Base-by-base conservation (phyloP, 164 flowering plant species). In the Magnolia changhungtana region DNA sequence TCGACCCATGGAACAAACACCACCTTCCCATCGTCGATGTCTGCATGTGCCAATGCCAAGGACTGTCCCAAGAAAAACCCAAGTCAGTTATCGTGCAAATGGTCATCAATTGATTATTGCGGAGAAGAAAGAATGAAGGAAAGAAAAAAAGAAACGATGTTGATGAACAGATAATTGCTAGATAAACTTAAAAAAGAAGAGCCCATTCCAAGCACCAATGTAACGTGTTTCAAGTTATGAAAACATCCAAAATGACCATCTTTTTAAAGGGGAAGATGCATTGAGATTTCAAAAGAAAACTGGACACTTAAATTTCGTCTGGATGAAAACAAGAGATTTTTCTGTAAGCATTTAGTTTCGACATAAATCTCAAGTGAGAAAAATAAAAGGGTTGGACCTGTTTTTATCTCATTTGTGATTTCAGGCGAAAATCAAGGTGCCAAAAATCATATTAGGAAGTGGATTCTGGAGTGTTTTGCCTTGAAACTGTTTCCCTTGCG, bases 1-100 rank as follows among this genome's bases (percentile, higher is more conserved):
- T 95, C 97, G 20, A 86, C 87, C 98, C 98, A 95, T 66, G 97
- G 97, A 73, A 91, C 90, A 77, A 95, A 93, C 50, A 95, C 72
- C 20, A 95, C 97, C 86, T 90, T 95, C 49, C 96, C 98, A 50
- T 90, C 92, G 73, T 86, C 95, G 69, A 93, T 61, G 74, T 92
- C 94, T 7, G 87, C 89, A 75, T 92, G 97, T 4, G 94, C 96
- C 88, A 92, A 79, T 1, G 98, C 97, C 89, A 95, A 77, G 0
- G 98, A 95, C 98, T 95, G 90, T 72, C 63, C 29, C 75, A 81
- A 63, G 61, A 7, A 50, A 31, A 64, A 7, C 10, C 4, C 19
- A 69, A 5, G 50, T 73, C 63, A 76, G 58, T 74, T 13, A 73
- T 8, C 8, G 52, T 23, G 20, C 37, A 70, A n/a, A 27, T 8